Conservation (phyloP, 164 flowering plant genomes). For the Berberis vulgaris region DNA sequence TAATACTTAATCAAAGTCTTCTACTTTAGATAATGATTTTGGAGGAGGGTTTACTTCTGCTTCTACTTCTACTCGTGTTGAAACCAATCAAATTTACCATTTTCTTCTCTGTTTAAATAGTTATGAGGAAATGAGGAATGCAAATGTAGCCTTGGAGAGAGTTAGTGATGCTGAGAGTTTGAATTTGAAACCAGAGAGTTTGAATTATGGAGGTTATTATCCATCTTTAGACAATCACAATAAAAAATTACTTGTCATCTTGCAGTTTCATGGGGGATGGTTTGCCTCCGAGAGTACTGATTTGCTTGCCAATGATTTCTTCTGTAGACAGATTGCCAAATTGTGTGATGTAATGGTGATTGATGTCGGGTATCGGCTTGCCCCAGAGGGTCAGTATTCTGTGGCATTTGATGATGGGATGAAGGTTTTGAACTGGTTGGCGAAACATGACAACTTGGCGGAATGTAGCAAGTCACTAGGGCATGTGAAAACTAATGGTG, state of each 20-base stretch:
- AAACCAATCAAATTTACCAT: too few species aligned
- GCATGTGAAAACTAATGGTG: constrained; percentile 31
- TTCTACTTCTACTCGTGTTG: too few species aligned
- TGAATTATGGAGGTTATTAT: constrained; percentile 52
- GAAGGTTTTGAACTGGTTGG: constrained; percentile 75
- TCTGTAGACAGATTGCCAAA: constrained; percentile 67
- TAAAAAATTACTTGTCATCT: constrained; percentile 52
- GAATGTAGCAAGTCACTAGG: constrained; percentile 49
- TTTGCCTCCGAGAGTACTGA: constrained; percentile 71
- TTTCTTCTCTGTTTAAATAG: too few species aligned
- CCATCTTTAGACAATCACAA: constrained; percentile 18
- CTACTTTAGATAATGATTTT: too few species aligned
- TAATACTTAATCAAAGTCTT: too few species aligned
- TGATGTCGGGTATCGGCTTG: constrained; percentile 79
- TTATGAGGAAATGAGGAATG: too few species aligned
- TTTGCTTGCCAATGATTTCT: constrained; percentile 61
- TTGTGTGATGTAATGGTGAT: constrained; percentile 73
- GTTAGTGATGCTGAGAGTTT: too few species aligned
- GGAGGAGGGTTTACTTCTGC: too few species aligned
- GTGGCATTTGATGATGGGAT: constrained; percentile 84
- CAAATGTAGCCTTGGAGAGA: constrained; percentile 16
- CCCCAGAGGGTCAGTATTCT: constrained; percentile 73
- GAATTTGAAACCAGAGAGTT: too few species aligned
- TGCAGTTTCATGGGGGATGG: constrained; percentile 88
- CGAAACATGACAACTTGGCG: constrained; percentile 70